Conservation (phyloP, 2,329 filamentous ascomycete species). For the Aschersonia sp. region DNA sequence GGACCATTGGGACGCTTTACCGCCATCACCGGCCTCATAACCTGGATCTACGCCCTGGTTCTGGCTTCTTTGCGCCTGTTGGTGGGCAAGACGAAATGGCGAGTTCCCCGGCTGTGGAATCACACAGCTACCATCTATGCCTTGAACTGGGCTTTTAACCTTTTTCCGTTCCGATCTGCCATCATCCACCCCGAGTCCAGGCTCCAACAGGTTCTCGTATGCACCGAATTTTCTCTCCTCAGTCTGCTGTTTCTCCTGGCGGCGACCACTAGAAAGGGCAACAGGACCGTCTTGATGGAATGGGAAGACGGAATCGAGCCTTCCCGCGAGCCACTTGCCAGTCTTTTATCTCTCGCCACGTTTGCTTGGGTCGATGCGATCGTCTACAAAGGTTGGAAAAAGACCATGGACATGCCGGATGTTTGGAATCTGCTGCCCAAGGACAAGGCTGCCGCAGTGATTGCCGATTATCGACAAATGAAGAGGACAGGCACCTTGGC, state of each 20-base stretch:
- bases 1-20: constrained; percentile 42
- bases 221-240: constrained; percentile 60
- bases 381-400: constrained; percentile 76
- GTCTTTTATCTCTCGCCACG: constrained; percentile 72
- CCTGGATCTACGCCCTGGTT: constrained; percentile 69
- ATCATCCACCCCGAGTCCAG: constrained; percentile 61
- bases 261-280: constrained; percentile 75
- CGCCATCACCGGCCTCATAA: constrained; percentile 50
- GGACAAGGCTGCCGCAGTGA: constrained; percentile 72
- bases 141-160: constrained; percentile 62
- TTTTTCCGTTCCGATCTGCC: constrained; percentile 72
- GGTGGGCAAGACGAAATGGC: constrained; percentile 49
- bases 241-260: constrained; percentile 64
- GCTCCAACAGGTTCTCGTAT: constrained; percentile 47
- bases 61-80: constrained; percentile 60
- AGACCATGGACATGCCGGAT: constrained; percentile 66
- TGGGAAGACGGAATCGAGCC: constrained; percentile 82
- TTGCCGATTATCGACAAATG: constrained; percentile 70
- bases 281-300: constrained; percentile 75
- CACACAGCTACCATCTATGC: constrained; percentile 80
- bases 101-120: constrained; percentile 68
- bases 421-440: constrained; percentile 86
- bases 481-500: constrained; percentile 70
- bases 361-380: constrained; percentile 87
- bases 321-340: constrained; percentile 74